A percentile compares a stretch with the other conserved stretches of the same genome.
Evolutionary conservation across 352 stramenopile genomes (phyloP).

Genomic region (Phytopythium cucurbitacearum): DNA sequence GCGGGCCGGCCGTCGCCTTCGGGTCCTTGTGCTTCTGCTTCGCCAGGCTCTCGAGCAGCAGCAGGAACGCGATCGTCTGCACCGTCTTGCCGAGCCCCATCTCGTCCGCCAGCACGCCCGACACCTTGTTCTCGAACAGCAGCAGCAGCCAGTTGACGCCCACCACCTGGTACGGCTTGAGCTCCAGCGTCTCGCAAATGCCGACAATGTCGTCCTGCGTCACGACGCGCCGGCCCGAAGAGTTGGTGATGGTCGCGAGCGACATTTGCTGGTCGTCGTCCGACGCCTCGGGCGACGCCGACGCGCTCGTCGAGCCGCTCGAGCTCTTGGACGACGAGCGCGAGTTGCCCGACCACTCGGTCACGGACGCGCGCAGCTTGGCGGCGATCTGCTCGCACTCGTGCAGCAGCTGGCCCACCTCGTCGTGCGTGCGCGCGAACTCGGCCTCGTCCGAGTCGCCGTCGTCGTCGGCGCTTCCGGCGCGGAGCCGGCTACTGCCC

Average conservation of each 20-base stretch:
- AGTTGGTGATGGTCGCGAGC: constrained; percentile 34
- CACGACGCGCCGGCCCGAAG: constrained; percentile 38
- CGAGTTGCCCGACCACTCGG: constrained; percentile 48
- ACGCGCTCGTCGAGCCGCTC: constrained; percentile 11
- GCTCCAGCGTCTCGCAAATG: constrained; percentile 58
- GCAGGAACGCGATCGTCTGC: constrained; percentile 79
- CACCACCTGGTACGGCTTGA: constrained; percentile 87
- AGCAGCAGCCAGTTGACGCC: constrained; percentile 82
- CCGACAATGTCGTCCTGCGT: constrained; percentile 66
- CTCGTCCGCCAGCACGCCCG: constrained; percentile 79
- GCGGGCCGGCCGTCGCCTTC: constrained; percentile 44
- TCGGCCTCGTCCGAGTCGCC: constrained; percentile 46
- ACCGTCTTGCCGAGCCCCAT: constrained; percentile 95
- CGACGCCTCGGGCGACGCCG: constrained; percentile 19
- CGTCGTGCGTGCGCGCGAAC: constrained; percentile 54
- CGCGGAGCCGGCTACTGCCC: constrained; percentile 7
- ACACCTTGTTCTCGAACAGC: constrained; percentile 75
- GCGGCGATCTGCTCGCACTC: constrained; percentile 60
- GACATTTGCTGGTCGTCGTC: constrained; percentile 65
- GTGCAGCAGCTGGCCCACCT: constrained; percentile 60
- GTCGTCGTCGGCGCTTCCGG: constrained; percentile 13
- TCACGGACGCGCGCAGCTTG: constrained; percentile 58
- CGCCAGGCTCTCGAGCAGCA: constrained; percentile 50
- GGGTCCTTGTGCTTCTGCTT: constrained; percentile 18
- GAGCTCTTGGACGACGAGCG: constrained; percentile 15